Evolutionary conservation across 2,329 filamentous ascomycete species (phyloP).

Genomic region (Colletotrichum sp.): DNA sequence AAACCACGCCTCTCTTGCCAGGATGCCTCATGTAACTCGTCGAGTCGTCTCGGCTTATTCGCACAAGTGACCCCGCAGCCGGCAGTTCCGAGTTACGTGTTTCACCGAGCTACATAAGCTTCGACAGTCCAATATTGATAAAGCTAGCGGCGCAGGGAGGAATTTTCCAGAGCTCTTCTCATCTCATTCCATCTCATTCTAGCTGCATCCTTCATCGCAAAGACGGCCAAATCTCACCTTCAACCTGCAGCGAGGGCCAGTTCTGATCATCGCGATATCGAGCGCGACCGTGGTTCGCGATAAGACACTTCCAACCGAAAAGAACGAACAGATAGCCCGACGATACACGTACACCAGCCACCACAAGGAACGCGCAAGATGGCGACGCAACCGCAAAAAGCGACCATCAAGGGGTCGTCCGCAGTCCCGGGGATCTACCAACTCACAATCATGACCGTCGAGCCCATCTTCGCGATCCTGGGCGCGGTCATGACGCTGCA

Average conservation of each 20-base stretch:
- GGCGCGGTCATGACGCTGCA: constrained; percentile 34
- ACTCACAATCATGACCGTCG: constrained; percentile 35
- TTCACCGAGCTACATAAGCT: constrained; percentile 7
- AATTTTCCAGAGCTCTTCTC: neutral
- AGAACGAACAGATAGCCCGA: neutral
- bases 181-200: neutral
- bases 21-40: neutral
- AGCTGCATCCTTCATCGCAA: constrained; percentile 9
- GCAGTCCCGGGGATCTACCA: constrained; percentile 35
- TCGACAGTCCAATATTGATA: neutral
- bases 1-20: neutral
- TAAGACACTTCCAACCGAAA: neutral
- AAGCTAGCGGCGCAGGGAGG: neutral
- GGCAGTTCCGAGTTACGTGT: neutral
- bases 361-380: neutral
- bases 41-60: neutral
- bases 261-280: neutral
- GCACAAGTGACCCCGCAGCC: neutral
- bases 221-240: neutral
- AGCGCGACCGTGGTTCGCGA: neutral
- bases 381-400: neutral
- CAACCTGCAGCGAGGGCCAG: neutral
- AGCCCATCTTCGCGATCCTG: constrained; percentile 37
- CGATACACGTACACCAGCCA: neutral
- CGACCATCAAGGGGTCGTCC: constrained; percentile 20